phyloP scores from a whole-genome alignment of 2,329 filamentous ascomycete genomes.

The Trichoderma arundinaceum region DNA sequence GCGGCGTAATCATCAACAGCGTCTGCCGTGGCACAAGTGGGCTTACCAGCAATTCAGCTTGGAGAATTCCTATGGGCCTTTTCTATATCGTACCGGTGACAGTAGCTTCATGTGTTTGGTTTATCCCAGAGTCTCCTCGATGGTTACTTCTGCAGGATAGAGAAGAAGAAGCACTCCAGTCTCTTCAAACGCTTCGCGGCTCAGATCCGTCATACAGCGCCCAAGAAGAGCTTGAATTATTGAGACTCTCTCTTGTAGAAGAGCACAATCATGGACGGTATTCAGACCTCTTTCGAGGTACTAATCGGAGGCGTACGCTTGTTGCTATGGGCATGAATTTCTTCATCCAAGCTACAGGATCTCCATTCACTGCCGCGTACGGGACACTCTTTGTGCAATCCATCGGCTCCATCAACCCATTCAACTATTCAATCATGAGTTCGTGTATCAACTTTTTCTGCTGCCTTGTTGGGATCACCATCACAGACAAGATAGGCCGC shows the following conservation, averaged over 20 bases:
- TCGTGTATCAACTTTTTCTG: slow-evolving; percentile 20
- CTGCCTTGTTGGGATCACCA: slow-evolving; percentile 19
- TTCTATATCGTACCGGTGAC: slow-evolving; percentile 16
- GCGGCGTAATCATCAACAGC: slow-evolving; percentile 19
- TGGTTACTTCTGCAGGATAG: slow-evolving; percentile 19
- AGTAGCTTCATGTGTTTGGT: slow-evolving; percentile 23
- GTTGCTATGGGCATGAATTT: slow-evolving; percentile 26
- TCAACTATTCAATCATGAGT: slow-evolving; percentile 24
- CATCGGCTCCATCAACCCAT: slow-evolving; percentile 14
- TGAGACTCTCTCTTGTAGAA: not conserved
- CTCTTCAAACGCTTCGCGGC: slow-evolving; percentile 25
- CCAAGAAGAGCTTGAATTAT: not conserved
- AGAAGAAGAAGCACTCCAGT: slow-evolving; percentile 11
- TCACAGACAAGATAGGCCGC: slow-evolving; percentile 19
- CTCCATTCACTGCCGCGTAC: slow-evolving; percentile 21
- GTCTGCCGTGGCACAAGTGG: slow-evolving; percentile 23
- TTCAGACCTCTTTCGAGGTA: slow-evolving; percentile 9
- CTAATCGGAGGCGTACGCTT: slow-evolving; percentile 18
- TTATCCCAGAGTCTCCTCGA: slow-evolving; percentile 18
- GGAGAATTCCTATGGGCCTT: slow-evolving; percentile 24
- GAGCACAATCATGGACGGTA: slow-evolving; percentile 17
- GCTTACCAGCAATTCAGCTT: slow-evolving; percentile 13
- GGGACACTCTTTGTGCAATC: slow-evolving; percentile 22
- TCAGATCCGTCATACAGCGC: slow-evolving; percentile 13
- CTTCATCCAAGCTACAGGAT: slow-evolving; percentile 22